Percentiles rank a stretch among this genome's conserved stretches.
phyloP scores from a whole-genome alignment of 2,329 filamentous ascomycete species.

The Cytospora piceae region DNA sequence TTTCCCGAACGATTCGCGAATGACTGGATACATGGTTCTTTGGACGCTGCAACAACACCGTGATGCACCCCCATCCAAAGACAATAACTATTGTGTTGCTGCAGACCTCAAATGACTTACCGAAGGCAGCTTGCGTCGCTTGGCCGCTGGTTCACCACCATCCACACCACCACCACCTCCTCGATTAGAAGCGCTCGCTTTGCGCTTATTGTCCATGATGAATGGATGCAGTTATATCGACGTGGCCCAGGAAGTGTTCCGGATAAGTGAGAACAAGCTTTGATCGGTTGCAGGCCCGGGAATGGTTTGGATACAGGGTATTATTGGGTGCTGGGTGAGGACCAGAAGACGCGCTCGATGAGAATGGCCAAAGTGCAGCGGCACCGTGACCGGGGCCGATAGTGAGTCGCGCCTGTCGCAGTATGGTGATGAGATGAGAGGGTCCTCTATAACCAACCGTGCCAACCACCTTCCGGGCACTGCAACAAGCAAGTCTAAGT shows the following conservation, averaged over 20 bases:
- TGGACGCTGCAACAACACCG: slow-evolving; percentile 25
- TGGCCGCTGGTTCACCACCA: slow-evolving; percentile 56
- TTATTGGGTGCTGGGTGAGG: slow-evolving; percentile 7
- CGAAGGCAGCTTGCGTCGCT: slow-evolving; percentile 58
- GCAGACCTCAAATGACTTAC: slow-evolving; percentile 41
- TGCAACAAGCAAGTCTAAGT: slow-evolving; percentile 1
- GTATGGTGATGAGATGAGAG: slow-evolving; percentile 1
- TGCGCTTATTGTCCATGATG: slow-evolving; percentile 62
- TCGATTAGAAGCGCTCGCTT: slow-evolving; percentile 51
- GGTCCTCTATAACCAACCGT: background rate
- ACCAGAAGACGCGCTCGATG: slow-evolving; percentile 4
- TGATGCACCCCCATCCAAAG: slow-evolving; percentile 21
- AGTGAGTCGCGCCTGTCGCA: slow-evolving; percentile 4
- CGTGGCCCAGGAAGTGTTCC: slow-evolving; percentile 3
- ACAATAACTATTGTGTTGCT: slow-evolving; percentile 23
- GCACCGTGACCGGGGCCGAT: background rate
- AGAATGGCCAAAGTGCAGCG: slow-evolving; percentile 12
- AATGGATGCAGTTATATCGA: slow-evolving; percentile 26
- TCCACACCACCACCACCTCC: slow-evolving; percentile 45
- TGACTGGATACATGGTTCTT: background rate
- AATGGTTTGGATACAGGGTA: slow-evolving; percentile 6
- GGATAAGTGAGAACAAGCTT: background rate
- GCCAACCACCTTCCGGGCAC: background rate
- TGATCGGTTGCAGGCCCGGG: slow-evolving; percentile 15
- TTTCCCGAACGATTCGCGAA: slow-evolving; percentile 17